Base-by-base conservation (phyloP, 2,329 filamentous ascomycete species). In the Colletotrichum sp. region DNA sequence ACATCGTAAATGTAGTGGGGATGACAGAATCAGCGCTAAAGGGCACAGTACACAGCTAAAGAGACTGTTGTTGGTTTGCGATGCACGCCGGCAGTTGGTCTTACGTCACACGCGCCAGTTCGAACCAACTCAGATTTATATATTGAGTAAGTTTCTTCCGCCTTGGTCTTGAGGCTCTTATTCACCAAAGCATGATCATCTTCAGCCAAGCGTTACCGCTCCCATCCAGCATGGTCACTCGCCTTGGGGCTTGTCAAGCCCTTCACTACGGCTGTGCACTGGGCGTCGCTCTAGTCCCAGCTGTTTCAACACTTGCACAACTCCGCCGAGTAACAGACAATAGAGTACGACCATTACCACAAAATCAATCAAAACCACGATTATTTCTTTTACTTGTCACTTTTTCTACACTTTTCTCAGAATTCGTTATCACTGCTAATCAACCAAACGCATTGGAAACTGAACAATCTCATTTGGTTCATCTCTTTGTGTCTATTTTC, bases 191-290 rank as follows among this genome's bases (percentile, higher is more conserved):
- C 24, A 21, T 57, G 8, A 32, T 12, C n/a, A 16, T 24, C 10
- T 21, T 7, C n/a, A 48, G 43, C 43, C 43, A 43, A n/a, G 43
- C n/a, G 2, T 34, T 5, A 18, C 9, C 13, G 7, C 66, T 18
- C 3, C 10, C 67, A 9, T 36, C 34, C 24, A 21, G 3, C 7
- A 74, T 74, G 71, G 10, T 55, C 24, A 21, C 13, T 9, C n/a
- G n/a, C 5, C 12, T 43, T 10, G 39, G n/a, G 13, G 59, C 59
- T 55, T 43, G 28, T 18, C 30, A 59, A 36, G 66, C 26, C 10
- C 71, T 74, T 12, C 57, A 74, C 59, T 71, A 74, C 32, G 66
- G 43, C 26, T 59, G 66, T 36, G 71, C 71, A 43, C 43, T 74
- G n/a, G 18, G 30, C 21, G 26, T 26, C 21, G 7, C 60, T 43